These are phyloP conservation scores for Fusarium vanettenii DNA, from an alignment of 2,329 filamentous ascomycete genomes.

Conservation along the genomic window DNA sequence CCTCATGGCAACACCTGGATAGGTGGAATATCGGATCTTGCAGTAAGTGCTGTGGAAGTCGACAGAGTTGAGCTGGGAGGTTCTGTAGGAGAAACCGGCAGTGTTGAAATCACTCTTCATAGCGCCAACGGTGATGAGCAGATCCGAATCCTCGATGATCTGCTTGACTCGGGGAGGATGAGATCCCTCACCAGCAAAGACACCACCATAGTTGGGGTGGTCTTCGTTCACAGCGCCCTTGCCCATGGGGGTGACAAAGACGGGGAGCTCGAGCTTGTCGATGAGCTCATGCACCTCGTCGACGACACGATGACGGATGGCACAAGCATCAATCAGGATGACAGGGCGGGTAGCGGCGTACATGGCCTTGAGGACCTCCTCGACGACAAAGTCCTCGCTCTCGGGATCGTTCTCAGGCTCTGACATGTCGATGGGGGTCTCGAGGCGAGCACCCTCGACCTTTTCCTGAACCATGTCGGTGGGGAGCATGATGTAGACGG, in stretches of 20 bases:
- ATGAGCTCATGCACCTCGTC: slow-evolving; percentile 79
- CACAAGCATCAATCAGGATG: slow-evolving; percentile 85
- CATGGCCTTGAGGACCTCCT: slow-evolving; percentile 79
- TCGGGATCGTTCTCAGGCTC: slow-evolving; percentile 74
- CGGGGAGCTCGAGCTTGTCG: slow-evolving; percentile 78
- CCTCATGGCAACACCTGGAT: slow-evolving; percentile 81
- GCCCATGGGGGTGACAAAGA: slow-evolving; percentile 91
- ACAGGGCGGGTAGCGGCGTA: slow-evolving; percentile 79
- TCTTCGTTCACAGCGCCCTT: slow-evolving; percentile 86
- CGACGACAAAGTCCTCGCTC: slow-evolving; percentile 84
- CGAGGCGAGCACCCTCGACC: slow-evolving; percentile 77
- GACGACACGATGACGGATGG: slow-evolving; percentile 79
- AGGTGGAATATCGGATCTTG: slow-evolving; percentile 81
- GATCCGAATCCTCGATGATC: slow-evolving; percentile 75
- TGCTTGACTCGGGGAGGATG: slow-evolving; percentile 71
- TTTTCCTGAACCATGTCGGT: slow-evolving; percentile 84
- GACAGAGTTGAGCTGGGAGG: slow-evolving; percentile 81
- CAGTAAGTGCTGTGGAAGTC: slow-evolving; percentile 82
- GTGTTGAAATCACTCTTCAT: slow-evolving; percentile 84
- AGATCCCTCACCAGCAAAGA: slow-evolving; percentile 85
- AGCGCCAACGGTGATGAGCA: slow-evolving; percentile 77
- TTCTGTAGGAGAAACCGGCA: slow-evolving; percentile 83
- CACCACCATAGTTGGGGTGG: slow-evolving; percentile 80
- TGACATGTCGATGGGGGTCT: slow-evolving; percentile 75
- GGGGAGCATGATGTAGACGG: slow-evolving; percentile 86